Evolutionary conservation across 2,329 filamentous ascomycete species (phyloP), one percentile per base, ranked within the genome.

Genomic region (Cytospora schulzeri): DNA sequence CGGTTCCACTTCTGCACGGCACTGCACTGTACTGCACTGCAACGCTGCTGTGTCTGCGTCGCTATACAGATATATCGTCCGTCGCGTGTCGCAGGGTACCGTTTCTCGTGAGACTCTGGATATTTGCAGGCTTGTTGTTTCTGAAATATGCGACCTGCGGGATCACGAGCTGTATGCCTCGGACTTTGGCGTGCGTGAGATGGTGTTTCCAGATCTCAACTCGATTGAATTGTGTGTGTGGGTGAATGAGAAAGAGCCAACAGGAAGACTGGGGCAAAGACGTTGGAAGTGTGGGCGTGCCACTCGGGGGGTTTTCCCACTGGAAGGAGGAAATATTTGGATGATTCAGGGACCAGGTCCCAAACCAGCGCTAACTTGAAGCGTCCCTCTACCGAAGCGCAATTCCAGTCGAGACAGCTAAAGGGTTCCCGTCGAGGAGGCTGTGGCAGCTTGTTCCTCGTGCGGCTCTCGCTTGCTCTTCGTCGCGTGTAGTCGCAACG

Each of bases 31-130:
- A 45, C 41, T 45, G 45, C 45, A 48, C 45, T 48, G 45, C 45
- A 48, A 48, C 28, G 59, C 51, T 31, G 59, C 29, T 56, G 59
- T 56, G 59, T 24, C 38, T 62, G 59, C 56, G 59, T 56, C 52
- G 52, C 59, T 35, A 52, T 56, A 41, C 52, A 53, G 38, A 45
- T 56, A 50, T 62, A 62, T 50, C 52, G 52, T 56, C 52, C 9
- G 45, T 48, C 22, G 45, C n/a, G 59, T 62, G 59, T 50, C 51
- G 59, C 59, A 52, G 31, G 52, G 41, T 22, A 38, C 59, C 28
- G 52, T 56, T 41, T 35, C 38, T 56, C 53, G 52, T 56, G 52
- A 50, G 38, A 56, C 33, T 31, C 24, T 24, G 29, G 59, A 35
- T 55, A 55, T 52, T 29, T 53, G 33, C 28, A 61, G 22, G 38